These are phyloP conservation scores for Trametes polyzona DNA, from an alignment of 1,284 basidiomycete species.

Conservation along the genomic window DNA sequence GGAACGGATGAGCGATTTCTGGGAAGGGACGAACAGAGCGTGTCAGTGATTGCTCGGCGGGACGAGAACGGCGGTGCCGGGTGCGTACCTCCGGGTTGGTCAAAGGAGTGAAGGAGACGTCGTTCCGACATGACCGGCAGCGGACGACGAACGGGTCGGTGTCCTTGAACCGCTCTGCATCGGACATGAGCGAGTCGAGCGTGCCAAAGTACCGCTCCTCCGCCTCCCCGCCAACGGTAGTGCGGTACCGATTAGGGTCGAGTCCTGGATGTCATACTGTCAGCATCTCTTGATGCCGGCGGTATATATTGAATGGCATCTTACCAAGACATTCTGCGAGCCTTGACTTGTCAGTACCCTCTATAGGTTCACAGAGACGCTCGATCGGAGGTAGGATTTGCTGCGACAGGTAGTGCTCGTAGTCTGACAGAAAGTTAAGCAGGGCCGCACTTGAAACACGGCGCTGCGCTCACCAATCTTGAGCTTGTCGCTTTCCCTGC, in stretches of 20 bases:
- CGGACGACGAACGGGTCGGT: slow-evolving; percentile 70
- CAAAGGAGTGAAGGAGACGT: slow-evolving; percentile 68
- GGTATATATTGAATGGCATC: slow-evolving; percentile 22
- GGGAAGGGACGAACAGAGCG: too few relatives aligned
- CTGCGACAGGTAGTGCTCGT: slow-evolving; percentile 89
- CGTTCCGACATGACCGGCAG: slow-evolving; percentile 74
- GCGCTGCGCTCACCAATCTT: slow-evolving; percentile 65
- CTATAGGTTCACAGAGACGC: slow-evolving; percentile 94
- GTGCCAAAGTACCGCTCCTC: slow-evolving; percentile 79
- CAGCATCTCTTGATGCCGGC: not conserved
- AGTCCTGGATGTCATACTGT: slow-evolving; percentile 57
- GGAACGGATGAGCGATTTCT: slow-evolving; percentile 54
- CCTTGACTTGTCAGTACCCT: slow-evolving; percentile 91
- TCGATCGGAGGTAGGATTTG: slow-evolving; percentile 96
- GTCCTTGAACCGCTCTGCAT: slow-evolving; percentile 86
- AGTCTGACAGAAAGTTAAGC: slow-evolving; percentile 57
- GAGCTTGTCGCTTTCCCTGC: slow-evolving; percentile 66
- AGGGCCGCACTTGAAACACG: too few relatives aligned
- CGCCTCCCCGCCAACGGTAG: slow-evolving; percentile 42
- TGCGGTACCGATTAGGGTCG: slow-evolving; percentile 81
- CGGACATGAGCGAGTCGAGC: slow-evolving; percentile 90
- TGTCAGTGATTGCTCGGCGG: too few relatives aligned
- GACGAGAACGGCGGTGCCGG: too few relatives aligned
- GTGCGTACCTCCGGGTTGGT: slow-evolving; percentile 69
- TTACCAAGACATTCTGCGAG: slow-evolving; percentile 93